Base-by-base conservation (phyloP, 305 asterid species). In the Lippia alba region DNA sequence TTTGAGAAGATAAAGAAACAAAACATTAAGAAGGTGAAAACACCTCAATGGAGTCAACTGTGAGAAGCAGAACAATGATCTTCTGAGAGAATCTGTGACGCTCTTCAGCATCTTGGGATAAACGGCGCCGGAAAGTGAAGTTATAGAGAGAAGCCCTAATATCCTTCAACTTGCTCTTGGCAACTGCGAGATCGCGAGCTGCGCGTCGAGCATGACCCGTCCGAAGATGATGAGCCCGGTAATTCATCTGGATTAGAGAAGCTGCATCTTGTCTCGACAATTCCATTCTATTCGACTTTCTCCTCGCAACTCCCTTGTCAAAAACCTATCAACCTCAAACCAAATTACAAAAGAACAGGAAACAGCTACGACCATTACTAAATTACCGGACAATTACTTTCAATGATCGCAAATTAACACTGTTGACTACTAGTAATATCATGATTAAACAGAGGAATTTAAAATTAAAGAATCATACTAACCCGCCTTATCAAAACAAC, bases 1-100 rank as follows among this genome's bases (percentile, higher is more conserved):
- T 36, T 36, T 36, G 41, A 8, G 5, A 36, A 36, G 41, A 36
- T 0, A 36, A 36, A 36, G 41, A 36, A 36, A 36, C 41, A 36
- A 36, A 36, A 36, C 8, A 36, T 36, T 36, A 4, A n/a, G n/a
- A n/a, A n/a, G n/a, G n/a, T n/a, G n/a, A n/a, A n/a, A 36, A 36
- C 41, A 86, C 97, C 97, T 85, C 89, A 78, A 90, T 82, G 74
- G 96, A 85, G 55, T 88, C 93, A 64, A 88, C 86, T 8, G 97
- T 90, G 77, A 88, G 91, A 44, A 90, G 89, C 58, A 90, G 61
- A 40, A 88, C 96, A 49, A 86, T 88, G 66, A 88, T 82, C 86
- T 82, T 90, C 70, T 90, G 93, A 1, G 93, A 77, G 82, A 85
- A 90, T 83, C 76, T 85, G 82, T 88, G 97, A 6, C 89, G 84